phyloP scores from a whole-genome alignment of 805 yeast species.

The Scheffersomyces lignosus region DNA sequence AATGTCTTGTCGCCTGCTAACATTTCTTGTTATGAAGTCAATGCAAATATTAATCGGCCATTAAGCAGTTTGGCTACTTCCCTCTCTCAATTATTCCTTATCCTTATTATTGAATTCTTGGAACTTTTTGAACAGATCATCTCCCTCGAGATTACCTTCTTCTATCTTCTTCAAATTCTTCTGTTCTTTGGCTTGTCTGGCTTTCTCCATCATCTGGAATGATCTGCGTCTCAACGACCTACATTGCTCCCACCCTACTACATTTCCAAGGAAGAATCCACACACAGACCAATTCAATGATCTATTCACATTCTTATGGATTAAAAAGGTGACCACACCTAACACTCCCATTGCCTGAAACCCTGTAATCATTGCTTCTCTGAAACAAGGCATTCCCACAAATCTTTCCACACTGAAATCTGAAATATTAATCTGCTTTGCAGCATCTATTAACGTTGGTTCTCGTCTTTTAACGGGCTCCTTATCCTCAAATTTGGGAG shows the following conservation, averaged over 20 bases:
- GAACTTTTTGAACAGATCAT: conserved; percentile 10
- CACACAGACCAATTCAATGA: conserved; percentile 83
- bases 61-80: no score
- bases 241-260: conserved; percentile 93
- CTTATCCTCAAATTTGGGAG: conserved; percentile 49
- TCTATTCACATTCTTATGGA: conserved; percentile 59
- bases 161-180: conserved; percentile 33
- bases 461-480: conserved; percentile 15
- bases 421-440: conserved; percentile 40
- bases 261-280: conserved; percentile 75
- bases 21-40: no score
- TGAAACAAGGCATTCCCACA: conserved; percentile 68
- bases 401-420: conserved; percentile 56
- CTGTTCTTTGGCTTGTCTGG: conserved; percentile 50
- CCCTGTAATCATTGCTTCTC: conserved; percentile 78
- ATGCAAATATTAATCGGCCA: no score
- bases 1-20: no score
- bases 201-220: conserved; percentile 65
- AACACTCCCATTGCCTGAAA: conserved; percentile 70
- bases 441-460: conserved; percentile 35
- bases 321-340: conserved; percentile 64
- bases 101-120: conserved; percentile 10
- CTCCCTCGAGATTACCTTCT: conserved; percentile 12
- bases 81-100: no score
- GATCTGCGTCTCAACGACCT: conserved; percentile 67